Evolutionary conservation across 768 basidiomycete genomes (phyloP), one percentile per base, ranked within the genome.

Genomic region (Lentinus tigrinus): DNA sequence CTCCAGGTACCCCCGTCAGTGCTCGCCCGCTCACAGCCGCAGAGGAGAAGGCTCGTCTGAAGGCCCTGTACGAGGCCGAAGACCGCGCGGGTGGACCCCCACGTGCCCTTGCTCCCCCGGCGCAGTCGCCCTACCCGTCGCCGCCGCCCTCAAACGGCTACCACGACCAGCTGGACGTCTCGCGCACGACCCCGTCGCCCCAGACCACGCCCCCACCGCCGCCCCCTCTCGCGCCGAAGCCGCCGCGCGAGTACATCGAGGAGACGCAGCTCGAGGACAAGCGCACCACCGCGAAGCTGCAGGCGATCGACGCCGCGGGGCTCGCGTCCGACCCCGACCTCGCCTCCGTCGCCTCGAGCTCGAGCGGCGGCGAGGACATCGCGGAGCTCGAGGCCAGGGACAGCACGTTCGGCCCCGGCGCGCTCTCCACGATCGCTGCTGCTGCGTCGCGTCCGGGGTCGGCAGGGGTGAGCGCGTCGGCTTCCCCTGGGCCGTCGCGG

Each of bases 181-280:
- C 31, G 24, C 28, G 13, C 13, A 34, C 23, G 36, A 37, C 60
- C 8, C 51, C 58, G 8, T 46, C 56, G 34, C 50, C 43, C 16
- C 28, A 49, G 31, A 11, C 31, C 7, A 31, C 31, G 3, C 46
- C 51, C 3, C 38, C 57, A 0, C 71, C 80, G 0, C 91, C 88
- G 0, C 89, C 90, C 1, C 89, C 91, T 8, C 73, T 93, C 60
- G 74, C 81, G 76, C 91, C 91, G 2, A 84, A 86, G 50, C 91
- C 91, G 1, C 91, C 91, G 9, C 83, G 70, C 6, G 86, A 89
- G 54, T 93, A 93, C 68, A 91, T 93, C 59, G 83, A 87, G 61
- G 88, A 93, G 73, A 93, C 91, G 17, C 85, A 82, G 59, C 86
- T 87, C 63, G 89, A 87, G 63, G 88, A 93, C 63, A 74, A 80